Evolutionary conservation across 1,284 basidiomycete genomes (phyloP).

Genomic region (Blastosporella zonata): DNA sequence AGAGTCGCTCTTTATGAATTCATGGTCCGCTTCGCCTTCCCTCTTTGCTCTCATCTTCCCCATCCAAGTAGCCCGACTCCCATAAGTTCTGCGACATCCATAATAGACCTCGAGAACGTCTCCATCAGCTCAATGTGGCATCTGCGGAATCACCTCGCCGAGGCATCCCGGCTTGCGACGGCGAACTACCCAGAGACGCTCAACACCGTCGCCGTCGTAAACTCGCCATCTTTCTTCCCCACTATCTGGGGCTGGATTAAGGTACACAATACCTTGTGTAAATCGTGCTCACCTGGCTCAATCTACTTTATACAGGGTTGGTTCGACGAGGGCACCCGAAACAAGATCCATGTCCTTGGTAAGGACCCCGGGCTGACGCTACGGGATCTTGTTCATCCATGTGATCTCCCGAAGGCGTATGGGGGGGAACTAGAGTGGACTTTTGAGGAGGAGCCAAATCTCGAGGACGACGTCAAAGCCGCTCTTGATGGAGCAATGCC

Average conservation of each 20-base stretch:
- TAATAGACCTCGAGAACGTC: slow-evolving; percentile 67
- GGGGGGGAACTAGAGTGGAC: slow-evolving; percentile 69
- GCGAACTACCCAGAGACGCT: slow-evolving; percentile 80
- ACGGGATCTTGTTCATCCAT: slow-evolving; percentile 47
- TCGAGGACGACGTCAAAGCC: slow-evolving; percentile 47
- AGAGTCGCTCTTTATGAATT: slow-evolving; percentile 57
- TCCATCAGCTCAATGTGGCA: slow-evolving; percentile 65
- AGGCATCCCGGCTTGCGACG: slow-evolving; percentile 69
- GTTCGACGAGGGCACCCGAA: slow-evolving; percentile 74
- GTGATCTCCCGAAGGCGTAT: slow-evolving; percentile 62
- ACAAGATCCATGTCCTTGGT: slow-evolving; percentile 68
- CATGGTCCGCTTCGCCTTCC: slow-evolving; percentile 62
- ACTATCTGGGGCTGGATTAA: slow-evolving; percentile 80
- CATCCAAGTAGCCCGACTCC: slow-evolving; percentile 51
- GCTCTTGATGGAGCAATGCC: slow-evolving; percentile 37
- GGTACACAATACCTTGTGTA: slow-evolving; percentile 30
- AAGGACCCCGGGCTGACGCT: slow-evolving; percentile 51
- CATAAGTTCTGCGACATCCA: slow-evolving; percentile 63
- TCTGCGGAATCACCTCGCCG: slow-evolving; percentile 66
- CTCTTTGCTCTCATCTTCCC: slow-evolving; percentile 63
- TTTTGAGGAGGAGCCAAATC: slow-evolving; percentile 56
- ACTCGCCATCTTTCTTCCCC: slow-evolving; percentile 74
- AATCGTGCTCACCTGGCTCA: background rate
- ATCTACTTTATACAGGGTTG: slow-evolving; percentile 40
- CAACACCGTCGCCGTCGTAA: slow-evolving; percentile 62